Evolutionary conservation across 2,329 filamentous ascomycete genomes (phyloP).

Genomic region (Xylaria digitata): DNA sequence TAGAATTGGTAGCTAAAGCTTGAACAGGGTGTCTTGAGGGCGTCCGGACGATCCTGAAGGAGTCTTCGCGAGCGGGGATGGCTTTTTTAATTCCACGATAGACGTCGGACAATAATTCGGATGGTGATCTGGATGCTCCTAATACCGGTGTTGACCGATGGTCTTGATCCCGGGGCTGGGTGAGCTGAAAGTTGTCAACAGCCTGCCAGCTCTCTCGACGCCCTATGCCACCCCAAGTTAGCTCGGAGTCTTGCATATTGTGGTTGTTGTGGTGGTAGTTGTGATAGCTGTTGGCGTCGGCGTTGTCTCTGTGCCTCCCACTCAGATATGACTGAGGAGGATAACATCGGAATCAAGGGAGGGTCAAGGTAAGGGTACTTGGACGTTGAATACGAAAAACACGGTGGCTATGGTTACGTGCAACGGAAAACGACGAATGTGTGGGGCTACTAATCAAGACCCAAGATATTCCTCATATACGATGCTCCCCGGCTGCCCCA

Average conservation of each 20-base stretch:
- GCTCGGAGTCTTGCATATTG: conserved; percentile 46
- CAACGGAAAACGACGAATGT: conserved; percentile 19
- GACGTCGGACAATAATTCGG: conserved; percentile 63
- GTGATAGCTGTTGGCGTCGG: neutral
- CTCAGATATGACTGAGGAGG: conserved; percentile 1
- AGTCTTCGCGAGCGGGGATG: conserved; percentile 57
- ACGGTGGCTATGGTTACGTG: conserved; percentile 12
- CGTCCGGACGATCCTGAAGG: conserved; percentile 57
- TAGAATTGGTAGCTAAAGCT: conserved; percentile 44
- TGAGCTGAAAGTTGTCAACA: conserved; percentile 58
- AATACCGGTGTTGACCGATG: conserved; percentile 45
- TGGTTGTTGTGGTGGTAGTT: neutral
- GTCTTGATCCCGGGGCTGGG: conserved; percentile 49
- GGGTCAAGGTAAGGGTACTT: neutral
- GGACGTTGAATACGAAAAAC: neutral
- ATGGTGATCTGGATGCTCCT: conserved; percentile 52
- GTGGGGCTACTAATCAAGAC: conserved; percentile 24
- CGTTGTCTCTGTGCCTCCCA: conserved; percentile 22
- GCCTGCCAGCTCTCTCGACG: conserved; percentile 44
- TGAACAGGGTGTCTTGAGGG: conserved; percentile 58
- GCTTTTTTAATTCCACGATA: conserved; percentile 64
- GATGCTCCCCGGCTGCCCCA: conserved; percentile 16
- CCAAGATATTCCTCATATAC: conserved; percentile 18
- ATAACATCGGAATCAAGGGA: conserved; percentile 15
- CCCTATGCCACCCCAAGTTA: conserved; percentile 47